Conservation (phyloP, 2,329 filamentous ascomycete species). For the Trichoderma brevicompactum region DNA sequence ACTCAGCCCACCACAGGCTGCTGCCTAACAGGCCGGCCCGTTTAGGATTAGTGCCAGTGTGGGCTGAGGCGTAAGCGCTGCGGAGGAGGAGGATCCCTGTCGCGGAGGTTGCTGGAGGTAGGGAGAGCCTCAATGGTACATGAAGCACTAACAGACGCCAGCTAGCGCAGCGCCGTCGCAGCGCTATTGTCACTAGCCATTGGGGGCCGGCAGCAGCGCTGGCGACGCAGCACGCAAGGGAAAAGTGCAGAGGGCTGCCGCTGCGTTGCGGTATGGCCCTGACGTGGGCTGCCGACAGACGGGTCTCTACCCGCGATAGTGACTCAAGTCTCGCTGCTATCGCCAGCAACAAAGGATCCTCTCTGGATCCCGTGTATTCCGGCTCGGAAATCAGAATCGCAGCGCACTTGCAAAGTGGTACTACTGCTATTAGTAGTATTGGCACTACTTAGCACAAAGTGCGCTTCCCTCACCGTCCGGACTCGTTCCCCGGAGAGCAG, state of each 20-base stretch:
- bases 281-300: background rate
- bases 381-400: conserved; percentile 19
- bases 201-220: conserved; percentile 6
- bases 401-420: background rate
- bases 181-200: background rate
- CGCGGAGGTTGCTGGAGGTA: conserved; percentile 5
- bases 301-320: conserved; percentile 1
- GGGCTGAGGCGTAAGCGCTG: conserved; percentile 30
- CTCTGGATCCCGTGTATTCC: conserved; percentile 18
- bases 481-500: no score
- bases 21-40: conserved; percentile 32
- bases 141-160: conserved; percentile 24
- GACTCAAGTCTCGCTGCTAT: conserved; percentile 18
- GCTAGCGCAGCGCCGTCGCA: conserved; percentile 10
- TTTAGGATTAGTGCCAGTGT: conserved; percentile 30
- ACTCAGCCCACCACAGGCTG: conserved; percentile 34
- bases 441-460: no score
- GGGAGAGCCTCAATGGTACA: conserved; percentile 17
- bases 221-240: background rate
- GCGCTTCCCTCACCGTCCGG: no score
- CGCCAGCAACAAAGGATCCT: conserved; percentile 1
- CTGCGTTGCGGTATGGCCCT: background rate
- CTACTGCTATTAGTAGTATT: no score
- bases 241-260: background rate
- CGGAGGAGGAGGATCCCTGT: conserved; percentile 31